These are phyloP conservation scores for Leccinum longicurvipes DNA, from an alignment of 768 basidiomycete species.

Conservation along the genomic window DNA sequence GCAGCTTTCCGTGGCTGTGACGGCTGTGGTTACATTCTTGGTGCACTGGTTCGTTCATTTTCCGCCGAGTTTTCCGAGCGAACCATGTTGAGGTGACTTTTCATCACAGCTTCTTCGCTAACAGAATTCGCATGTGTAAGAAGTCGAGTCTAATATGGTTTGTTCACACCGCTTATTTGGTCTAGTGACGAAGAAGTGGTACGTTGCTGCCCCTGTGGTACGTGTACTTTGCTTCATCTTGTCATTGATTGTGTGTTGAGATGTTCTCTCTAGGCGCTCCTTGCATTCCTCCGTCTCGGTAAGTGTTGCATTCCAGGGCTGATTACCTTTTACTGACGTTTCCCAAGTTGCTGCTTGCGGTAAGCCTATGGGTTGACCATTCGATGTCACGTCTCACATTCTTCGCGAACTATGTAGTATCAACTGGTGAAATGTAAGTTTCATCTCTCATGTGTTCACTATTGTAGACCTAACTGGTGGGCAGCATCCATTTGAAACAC, in stretches of 20 bases:
- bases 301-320: constrained; percentile 7
- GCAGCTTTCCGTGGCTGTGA: constrained; percentile 32
- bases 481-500: constrained; percentile 26
- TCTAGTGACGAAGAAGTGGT: constrained; percentile 33
- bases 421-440: constrained; percentile 32
- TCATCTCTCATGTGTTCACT: rapidly evolving
- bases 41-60: constrained; percentile 28
- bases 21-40: constrained; percentile 30
- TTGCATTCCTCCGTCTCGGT: constrained; percentile 34
- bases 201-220: constrained; percentile 30
- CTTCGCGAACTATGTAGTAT: constrained; percentile 17
- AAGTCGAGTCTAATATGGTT: not conserved
- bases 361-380: constrained; percentile 7
- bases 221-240: not conserved
- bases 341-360: constrained; percentile 28
- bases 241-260: not conserved
- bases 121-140: constrained; percentile 34
- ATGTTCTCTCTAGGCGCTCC: constrained; percentile 18
- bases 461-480: not conserved
- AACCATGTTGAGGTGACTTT: not conserved
- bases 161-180: constrained; percentile 4
- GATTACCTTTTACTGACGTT: constrained; percentile 1
- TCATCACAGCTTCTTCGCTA: constrained; percentile 29
- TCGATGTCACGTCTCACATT: not conserved
- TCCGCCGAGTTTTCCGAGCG: not conserved